Evolutionary conservation across 208 protist genomes (phyloP).

Genomic region (Phytomonas serpens): DNA sequence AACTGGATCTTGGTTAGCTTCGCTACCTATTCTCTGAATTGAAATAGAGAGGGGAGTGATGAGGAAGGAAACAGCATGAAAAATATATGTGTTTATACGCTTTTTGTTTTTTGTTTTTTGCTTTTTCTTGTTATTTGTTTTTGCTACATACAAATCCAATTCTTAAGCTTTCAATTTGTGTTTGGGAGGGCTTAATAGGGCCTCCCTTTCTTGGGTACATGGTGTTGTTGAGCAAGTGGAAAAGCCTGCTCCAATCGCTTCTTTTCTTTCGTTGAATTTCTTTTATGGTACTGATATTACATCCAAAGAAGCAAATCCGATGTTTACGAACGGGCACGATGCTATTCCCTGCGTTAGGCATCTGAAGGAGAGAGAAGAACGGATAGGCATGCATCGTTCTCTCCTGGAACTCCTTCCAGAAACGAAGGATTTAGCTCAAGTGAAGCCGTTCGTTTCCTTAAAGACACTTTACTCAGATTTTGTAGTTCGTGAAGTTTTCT

Average conservation of each 20-base stretch:
- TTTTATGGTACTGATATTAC: background rate
- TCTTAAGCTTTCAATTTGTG: background rate
- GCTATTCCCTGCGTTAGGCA: background rate
- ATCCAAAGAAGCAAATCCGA: background rate
- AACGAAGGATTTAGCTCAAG: background rate
- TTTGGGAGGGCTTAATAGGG: background rate
- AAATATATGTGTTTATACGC: background rate
- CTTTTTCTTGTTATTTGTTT: background rate
- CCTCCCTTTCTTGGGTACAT: background rate
- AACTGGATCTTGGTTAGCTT: background rate
- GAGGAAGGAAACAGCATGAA: background rate
- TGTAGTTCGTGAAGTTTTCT: constrained; percentile 73
- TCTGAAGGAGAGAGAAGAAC: constrained; percentile 30
- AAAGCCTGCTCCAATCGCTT: background rate
- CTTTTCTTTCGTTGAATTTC: background rate
- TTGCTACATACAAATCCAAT: background rate
- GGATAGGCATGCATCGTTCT: constrained; percentile 47
- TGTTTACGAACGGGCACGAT: background rate
- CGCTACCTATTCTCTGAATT: background rate
- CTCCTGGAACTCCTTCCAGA: constrained; percentile 28
- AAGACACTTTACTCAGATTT: constrained; percentile 87
- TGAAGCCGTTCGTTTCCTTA: constrained; percentile 40
- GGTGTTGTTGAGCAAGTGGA: background rate
- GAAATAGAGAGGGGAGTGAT: background rate
- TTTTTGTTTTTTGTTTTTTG: background rate